phyloP scores from a whole-genome alignment of 2,329 filamentous ascomycete species.

The Pseudogymnoascus sp. region DNA sequence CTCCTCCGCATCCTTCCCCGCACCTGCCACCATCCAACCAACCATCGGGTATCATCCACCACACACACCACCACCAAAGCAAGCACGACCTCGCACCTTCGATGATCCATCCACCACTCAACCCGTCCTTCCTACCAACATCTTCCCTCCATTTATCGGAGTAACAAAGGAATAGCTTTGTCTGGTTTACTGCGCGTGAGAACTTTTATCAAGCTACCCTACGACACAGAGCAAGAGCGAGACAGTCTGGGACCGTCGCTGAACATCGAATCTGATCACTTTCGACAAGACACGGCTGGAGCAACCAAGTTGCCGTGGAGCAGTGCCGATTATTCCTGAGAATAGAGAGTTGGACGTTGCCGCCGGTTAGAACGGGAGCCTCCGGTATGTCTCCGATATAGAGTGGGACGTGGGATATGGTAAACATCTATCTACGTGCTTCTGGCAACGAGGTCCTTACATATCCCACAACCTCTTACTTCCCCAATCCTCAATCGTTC shows the following conservation, averaged over 20 bases:
- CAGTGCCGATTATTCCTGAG: background rate
- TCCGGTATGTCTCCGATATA: background rate
- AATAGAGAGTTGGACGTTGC: background rate
- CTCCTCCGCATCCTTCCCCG: background rate
- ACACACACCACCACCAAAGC: background rate
- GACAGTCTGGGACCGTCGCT: background rate
- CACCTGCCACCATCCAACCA: background rate
- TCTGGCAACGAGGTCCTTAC: conserved; percentile 6
- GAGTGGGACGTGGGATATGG: background rate
- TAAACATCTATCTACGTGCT: conserved; percentile 7
- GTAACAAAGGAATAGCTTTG: background rate
- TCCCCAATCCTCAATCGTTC: background rate
- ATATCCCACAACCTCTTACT: conserved; percentile 1
- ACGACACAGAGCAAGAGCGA: background rate
- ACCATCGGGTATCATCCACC: background rate
- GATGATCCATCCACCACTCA: background rate
- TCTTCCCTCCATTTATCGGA: conserved; percentile 3
- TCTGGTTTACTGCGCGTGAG: background rate
- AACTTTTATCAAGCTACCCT: background rate
- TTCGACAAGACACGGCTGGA: background rate
- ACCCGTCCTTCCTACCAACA: too few species aligned
- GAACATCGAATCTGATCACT: background rate
- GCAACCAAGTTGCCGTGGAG: background rate
- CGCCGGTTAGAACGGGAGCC: background rate
- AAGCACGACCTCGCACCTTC: background rate